These are phyloP conservation scores for Boletales sp. DNA, from an alignment of 768 basidiomycete species.

Conservation along the genomic window DNA sequence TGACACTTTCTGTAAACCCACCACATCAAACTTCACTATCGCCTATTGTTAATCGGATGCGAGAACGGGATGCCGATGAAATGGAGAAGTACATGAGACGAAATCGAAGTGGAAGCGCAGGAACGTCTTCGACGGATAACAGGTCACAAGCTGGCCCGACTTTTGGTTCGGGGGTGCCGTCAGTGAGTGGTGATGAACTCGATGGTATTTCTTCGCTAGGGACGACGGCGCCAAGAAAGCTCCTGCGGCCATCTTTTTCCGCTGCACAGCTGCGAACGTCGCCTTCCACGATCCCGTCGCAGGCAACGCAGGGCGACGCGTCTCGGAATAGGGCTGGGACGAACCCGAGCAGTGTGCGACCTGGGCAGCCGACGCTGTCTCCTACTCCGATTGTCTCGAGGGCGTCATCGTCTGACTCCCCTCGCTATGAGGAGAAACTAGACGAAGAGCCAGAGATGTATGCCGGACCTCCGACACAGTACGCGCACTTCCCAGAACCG, in stretches of 20 bases:
- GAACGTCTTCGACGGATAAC: conserved; percentile 68
- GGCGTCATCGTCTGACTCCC: conserved; percentile 56
- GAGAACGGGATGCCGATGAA: conserved; percentile 81
- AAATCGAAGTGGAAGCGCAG: conserved; percentile 78
- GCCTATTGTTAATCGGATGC: conserved; percentile 76
- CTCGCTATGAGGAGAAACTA: conserved; percentile 34
- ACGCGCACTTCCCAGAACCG: conserved; percentile 70
- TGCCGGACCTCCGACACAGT: conserved; percentile 66
- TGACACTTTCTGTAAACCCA: conserved; percentile 35
- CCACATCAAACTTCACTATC: conserved; percentile 52
- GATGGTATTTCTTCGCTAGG: conserved; percentile 48
- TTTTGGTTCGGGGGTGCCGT: conserved; percentile 47
- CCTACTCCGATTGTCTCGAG: conserved; percentile 42
- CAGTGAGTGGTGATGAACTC: conserved; percentile 54
- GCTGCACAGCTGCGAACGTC: conserved; percentile 69
- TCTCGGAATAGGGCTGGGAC: conserved; percentile 64
- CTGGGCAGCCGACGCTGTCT: conserved; percentile 40
- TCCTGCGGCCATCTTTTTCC: conserved; percentile 69
- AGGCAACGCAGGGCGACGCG: conserved; percentile 39
- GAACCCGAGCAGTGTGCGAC: conserved; percentile 49
- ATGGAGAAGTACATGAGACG: conserved; percentile 83
- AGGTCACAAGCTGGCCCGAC: conserved; percentile 54
- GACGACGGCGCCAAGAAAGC: conserved; percentile 54
- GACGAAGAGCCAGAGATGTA: conserved; percentile 49
- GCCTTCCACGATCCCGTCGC: conserved; percentile 35